Evolutionary conservation across 768 basidiomycete species (phyloP), one percentile per base, ranked within the genome.

Genomic region (Tylopilus sp.): DNA sequence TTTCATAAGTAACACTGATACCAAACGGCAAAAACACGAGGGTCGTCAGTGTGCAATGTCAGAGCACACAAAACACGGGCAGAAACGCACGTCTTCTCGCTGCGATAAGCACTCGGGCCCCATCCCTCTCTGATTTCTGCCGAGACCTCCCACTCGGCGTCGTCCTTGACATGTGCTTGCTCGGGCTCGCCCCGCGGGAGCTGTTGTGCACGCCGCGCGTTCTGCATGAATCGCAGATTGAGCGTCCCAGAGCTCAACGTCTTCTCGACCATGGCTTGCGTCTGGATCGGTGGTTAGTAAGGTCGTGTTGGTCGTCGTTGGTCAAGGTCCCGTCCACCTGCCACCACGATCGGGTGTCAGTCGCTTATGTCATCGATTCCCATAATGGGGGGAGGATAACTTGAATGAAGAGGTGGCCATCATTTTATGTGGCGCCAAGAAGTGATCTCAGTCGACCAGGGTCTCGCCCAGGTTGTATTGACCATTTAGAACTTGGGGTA

Each of bases 181-280:
- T 82, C 79, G 1, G 74, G 67, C 57, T 81, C 76, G 16, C 78
- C 76, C 52, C 74, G 74, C 24, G 78, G 73, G 16, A 78, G 62
- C 14, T 79, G 74, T 54, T 83, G 81, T 21, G 78, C 73, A 2
- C 80, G 76, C 3, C 81, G 78, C 0, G 85, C 82, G 69, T 85
- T 85, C 66, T 85, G 86, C 86, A 87, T 87, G 64, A 87, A 87
- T 3, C 80, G 79, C 40, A 88, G 75, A 59, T 81, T 79, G 10
- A 87, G 73, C 0, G 85, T 86, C 26, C 84, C 77, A 25, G 75
- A 78, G 67, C 86, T 87, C 33, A 87, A 74, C 3, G 76, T 74
- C 67, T 83, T 85, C 28, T 71, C 71, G 30, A 37, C 53, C 69
- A 68, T 49, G 13, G 6, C 12, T 13, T 26, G 16, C 3, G 38